A percentile compares a stretch with the other conserved stretches of the same genome.
Evolutionary conservation across 2,329 filamentous ascomycete genomes (phyloP).

Genomic region (Colletotrichum theobromicola): DNA sequence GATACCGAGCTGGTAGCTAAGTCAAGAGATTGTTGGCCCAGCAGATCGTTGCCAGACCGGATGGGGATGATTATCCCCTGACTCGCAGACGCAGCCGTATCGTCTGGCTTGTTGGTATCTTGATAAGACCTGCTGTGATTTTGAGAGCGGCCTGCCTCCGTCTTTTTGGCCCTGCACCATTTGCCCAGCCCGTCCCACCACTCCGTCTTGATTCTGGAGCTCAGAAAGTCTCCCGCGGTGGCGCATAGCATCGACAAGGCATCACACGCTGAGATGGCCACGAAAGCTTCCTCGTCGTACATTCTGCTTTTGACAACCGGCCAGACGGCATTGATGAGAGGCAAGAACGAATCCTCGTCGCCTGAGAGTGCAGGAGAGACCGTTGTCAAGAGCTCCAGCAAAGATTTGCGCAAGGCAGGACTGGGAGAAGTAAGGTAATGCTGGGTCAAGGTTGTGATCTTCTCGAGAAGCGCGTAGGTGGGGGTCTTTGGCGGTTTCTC

Average conservation of each 20-base stretch:
- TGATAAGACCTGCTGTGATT: background rate
- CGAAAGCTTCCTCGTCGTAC: conserved; percentile 69
- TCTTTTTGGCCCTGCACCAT: conserved; percentile 53
- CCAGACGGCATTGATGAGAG: conserved; percentile 90
- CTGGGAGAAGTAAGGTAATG: conserved; percentile 90
- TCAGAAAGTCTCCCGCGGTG: conserved; percentile 81
- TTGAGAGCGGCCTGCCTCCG: conserved; percentile 32
- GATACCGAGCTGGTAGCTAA: background rate
- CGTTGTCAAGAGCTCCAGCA: conserved; percentile 78
- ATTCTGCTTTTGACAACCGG: conserved; percentile 76
- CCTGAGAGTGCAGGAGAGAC: conserved; percentile 74
- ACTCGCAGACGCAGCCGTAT: background rate
- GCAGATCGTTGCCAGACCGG: conserved; percentile 26
- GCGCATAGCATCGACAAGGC: conserved; percentile 73
- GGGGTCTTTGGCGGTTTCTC: conserved; percentile 74
- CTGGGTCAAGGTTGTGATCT: conserved; percentile 83
- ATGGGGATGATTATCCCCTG: conserved; percentile 30
- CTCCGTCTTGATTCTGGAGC: conserved; percentile 74
- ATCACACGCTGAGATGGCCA: conserved; percentile 73
- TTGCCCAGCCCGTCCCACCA: conserved; percentile 64
- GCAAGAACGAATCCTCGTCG: conserved; percentile 85
- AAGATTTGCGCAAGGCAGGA: conserved; percentile 75
- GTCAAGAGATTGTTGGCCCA: conserved; percentile 21
- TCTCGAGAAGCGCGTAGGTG: conserved; percentile 80
- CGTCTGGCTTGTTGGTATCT: background rate